These are phyloP conservation scores for Calonectria fujianensis DNA, from an alignment of 2,329 filamentous ascomycete species.

Conservation along the genomic window DNA sequence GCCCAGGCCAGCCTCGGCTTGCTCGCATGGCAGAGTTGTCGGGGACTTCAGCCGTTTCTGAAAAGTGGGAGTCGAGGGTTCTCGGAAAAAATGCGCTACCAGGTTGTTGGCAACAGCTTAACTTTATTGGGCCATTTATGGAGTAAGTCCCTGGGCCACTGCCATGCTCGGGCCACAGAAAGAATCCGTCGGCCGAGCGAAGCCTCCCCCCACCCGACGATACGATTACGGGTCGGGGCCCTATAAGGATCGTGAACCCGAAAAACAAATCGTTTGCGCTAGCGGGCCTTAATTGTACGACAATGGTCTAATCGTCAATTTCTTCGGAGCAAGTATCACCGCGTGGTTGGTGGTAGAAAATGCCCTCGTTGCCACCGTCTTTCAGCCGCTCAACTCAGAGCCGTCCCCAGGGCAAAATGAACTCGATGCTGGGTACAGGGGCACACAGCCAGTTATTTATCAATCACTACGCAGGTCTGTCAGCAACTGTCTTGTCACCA, in stretches of 20 bases:
- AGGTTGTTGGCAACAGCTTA: background rate
- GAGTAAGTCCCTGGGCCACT: background rate
- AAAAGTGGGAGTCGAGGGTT: conserved; percentile 30
- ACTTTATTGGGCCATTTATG: conserved; percentile 3
- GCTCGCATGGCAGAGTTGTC: background rate
- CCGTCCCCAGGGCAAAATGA: background rate
- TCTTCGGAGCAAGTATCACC: background rate
- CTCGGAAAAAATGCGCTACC: conserved; percentile 24
- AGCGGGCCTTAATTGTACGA: conserved; percentile 16
- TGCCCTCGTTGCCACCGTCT: background rate
- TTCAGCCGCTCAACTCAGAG: background rate
- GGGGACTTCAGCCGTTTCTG: conserved; percentile 20
- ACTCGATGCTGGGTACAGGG: background rate
- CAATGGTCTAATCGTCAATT: background rate
- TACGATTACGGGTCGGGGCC: conserved; percentile 26
- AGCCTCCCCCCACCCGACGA: conserved; percentile 18
- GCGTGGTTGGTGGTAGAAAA: background rate
- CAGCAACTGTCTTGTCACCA: background rate
- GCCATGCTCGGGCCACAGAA: conserved; percentile 29
- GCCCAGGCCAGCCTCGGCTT: background rate
- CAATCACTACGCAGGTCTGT: background rate
- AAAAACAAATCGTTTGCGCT: background rate
- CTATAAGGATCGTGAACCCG: conserved; percentile 23
- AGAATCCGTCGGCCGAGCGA: conserved; percentile 36
- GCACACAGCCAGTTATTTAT: background rate